phyloP scores from a whole-genome alignment of 78 protist species.

The Dictyostelium citrinum region DNA sequence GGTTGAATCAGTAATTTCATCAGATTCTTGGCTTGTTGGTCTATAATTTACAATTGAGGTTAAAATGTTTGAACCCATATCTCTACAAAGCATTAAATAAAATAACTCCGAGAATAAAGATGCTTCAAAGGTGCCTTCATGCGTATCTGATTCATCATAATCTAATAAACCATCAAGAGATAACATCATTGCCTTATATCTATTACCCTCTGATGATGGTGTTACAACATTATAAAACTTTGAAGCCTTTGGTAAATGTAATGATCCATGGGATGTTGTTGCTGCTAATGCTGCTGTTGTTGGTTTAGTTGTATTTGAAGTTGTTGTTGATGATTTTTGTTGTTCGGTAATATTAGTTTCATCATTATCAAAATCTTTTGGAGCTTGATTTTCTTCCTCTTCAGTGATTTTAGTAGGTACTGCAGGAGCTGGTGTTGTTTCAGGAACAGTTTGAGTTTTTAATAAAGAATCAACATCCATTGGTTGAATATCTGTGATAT shows the following conservation, averaged over 20 bases:
- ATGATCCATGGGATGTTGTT: not conserved
- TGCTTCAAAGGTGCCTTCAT: slow-evolving; percentile 62
- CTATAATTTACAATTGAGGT: slow-evolving; percentile 23
- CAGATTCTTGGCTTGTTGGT: slow-evolving; percentile 5
- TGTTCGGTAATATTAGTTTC: not conserved
- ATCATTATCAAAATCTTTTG: not conserved
- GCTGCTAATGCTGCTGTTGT: not conserved
- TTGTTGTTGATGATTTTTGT: not conserved
- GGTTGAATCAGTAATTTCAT: not conserved
- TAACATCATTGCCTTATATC: slow-evolving; percentile 37
- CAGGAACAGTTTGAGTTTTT: not conserved
- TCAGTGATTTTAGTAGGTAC: too few relatives aligned
- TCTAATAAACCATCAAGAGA: slow-evolving; percentile 53
- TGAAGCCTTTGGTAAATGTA: not conserved
- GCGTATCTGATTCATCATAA: slow-evolving; percentile 55
- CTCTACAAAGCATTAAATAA: slow-evolving; percentile 37
- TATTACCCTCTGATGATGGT: slow-evolving; percentile 24
- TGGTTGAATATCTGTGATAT: slow-evolving; percentile 36
- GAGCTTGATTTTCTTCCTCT: not conserved
- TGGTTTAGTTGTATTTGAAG: not conserved
- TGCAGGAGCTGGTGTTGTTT: not conserved
- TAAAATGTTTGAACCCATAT: slow-evolving; percentile 15
- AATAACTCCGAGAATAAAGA: slow-evolving; percentile 44
- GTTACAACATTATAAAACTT: slow-evolving; percentile 5
- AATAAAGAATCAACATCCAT: not conserved